These are phyloP conservation scores for Aspergillus sp. DNA, from an alignment of 2,329 filamentous ascomycete genomes.

Conservation along the genomic window DNA sequence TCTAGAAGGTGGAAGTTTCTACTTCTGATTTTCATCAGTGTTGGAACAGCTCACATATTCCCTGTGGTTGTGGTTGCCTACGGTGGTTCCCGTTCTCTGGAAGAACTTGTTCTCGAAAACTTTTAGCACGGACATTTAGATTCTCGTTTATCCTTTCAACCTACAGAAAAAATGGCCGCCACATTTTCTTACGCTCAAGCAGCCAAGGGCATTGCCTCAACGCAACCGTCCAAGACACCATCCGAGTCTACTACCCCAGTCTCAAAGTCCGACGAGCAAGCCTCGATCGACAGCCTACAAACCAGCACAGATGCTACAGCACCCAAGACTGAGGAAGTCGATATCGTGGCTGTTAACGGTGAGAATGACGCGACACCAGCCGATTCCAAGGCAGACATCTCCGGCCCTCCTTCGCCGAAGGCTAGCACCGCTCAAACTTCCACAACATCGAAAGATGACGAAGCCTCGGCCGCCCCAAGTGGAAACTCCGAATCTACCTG, in stretches of 20 bases:
- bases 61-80: constrained; percentile 28
- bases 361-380: constrained; percentile 41
- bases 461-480: constrained; percentile 65
- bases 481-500: constrained; percentile 69
- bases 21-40: constrained; percentile 30
- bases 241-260: constrained; percentile 36
- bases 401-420: constrained; percentile 58
- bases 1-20: constrained; percentile 32
- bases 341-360: constrained; percentile 39
- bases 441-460: constrained; percentile 62
- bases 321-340: constrained; percentile 54
- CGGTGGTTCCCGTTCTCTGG: constrained; percentile 31
- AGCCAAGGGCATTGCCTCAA: constrained; percentile 74
- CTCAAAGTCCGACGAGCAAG: constrained; percentile 37
- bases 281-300: constrained; percentile 31
- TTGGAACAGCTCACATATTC: constrained; percentile 31
- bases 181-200: constrained; percentile 95
- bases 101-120: constrained; percentile 26
- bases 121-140: constrained; percentile 28
- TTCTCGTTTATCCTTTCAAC: constrained; percentile 12
- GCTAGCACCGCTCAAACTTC: constrained; percentile 58
- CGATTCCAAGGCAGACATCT: constrained; percentile 39
- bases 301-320: constrained; percentile 35
- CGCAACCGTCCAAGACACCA: constrained; percentile 49
- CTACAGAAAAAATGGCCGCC: constrained; percentile 46